Percentiles rank a stretch among this genome's conserved stretches.
Conservation (phyloP, 352 stramenopile species). For the Globisporangium polare region DNA sequence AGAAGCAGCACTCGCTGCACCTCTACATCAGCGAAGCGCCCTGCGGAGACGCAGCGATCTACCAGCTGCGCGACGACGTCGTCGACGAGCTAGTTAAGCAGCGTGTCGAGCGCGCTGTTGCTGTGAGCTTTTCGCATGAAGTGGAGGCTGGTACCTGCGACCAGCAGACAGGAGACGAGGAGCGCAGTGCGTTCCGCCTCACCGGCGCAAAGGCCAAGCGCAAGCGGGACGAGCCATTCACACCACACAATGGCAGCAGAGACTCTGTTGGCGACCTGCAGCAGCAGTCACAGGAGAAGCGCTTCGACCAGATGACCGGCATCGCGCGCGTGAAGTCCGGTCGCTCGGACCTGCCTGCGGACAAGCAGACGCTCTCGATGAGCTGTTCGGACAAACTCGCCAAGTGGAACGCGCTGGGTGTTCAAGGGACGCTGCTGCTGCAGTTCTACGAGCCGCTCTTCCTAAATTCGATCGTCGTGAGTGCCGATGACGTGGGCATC, state of each 20-base stretch:
- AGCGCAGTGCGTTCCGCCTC: slow-evolving; percentile 46
- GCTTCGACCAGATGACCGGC: slow-evolving; percentile 67
- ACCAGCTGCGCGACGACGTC: slow-evolving; percentile 73
- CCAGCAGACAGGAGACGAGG: slow-evolving; percentile 3
- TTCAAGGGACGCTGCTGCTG: slow-evolving; percentile 76
- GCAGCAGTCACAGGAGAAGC: slow-evolving; percentile 26
- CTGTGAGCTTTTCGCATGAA: neutral
- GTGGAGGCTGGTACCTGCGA: neutral
- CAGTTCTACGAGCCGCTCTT: slow-evolving; percentile 61
- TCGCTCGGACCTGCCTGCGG: slow-evolving; percentile 83
- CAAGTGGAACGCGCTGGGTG: slow-evolving; percentile 77
- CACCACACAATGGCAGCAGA: neutral
- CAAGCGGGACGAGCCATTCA: slow-evolving; percentile 23
- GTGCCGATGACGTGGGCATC: slow-evolving; percentile 28
- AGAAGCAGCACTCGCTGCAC: slow-evolving; percentile 67
- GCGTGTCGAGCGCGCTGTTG: slow-evolving; percentile 23
- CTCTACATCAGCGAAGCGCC: slow-evolving; percentile 92
- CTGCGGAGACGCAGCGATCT: slow-evolving; percentile 93
- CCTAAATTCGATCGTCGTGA: slow-evolving; percentile 47
- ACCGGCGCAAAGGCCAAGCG: slow-evolving; percentile 56
- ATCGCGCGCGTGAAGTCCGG: slow-evolving; percentile 89
- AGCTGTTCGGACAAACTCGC: slow-evolving; percentile 94
- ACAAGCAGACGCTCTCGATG: slow-evolving; percentile 89
- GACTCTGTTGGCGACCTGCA: neutral
- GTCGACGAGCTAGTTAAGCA: slow-evolving; percentile 53